Evolutionary conservation across 352 stramenopile genomes (phyloP).

Genomic region (Pythium insidiosum): DNA sequence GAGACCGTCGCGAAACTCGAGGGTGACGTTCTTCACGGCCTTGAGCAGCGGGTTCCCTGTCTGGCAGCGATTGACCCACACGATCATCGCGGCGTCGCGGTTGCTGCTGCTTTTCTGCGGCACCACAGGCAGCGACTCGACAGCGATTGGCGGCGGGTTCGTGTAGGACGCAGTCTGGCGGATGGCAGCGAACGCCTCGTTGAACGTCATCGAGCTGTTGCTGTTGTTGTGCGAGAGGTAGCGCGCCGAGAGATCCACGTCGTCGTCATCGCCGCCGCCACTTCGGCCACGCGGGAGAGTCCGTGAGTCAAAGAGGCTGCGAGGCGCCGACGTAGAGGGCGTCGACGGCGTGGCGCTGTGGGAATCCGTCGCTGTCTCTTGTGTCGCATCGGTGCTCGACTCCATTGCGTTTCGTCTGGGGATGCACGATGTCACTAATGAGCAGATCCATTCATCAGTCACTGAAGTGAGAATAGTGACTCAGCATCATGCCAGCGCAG

Average conservation of each 20-base stretch:
- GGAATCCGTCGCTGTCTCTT: not conserved
- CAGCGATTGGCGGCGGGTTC: slow-evolving; percentile 7
- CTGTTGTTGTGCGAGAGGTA: slow-evolving; percentile 8
- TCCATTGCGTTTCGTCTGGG: no score
- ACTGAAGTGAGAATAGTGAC: no score
- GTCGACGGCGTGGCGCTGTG: not conserved
- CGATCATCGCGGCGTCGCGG: slow-evolving; percentile 42
- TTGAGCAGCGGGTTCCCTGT: slow-evolving; percentile 92
- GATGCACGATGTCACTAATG: no score
- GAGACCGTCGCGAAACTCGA: slow-evolving; percentile 87
- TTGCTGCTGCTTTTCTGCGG: no score
- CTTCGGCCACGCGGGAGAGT: not conserved
- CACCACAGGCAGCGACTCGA: slow-evolving; percentile 6
- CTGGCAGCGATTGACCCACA: slow-evolving; percentile 82
- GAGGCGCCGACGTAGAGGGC: not conserved
- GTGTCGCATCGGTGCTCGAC: no score
- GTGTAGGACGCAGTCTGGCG: slow-evolving; percentile 51
- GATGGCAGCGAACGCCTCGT: slow-evolving; percentile 51
- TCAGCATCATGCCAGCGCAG: no score
- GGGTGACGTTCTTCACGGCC: slow-evolving; percentile 90
- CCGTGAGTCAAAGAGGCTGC: slow-evolving; percentile 15
- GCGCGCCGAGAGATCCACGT: slow-evolving; percentile 10
- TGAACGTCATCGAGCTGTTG: slow-evolving; percentile 6
- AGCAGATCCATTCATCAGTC: no score
- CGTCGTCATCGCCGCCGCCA: slow-evolving; percentile 2